Base-by-base conservation (phyloP, 2,329 filamentous ascomycete genomes). In the Colletotrichum godetiae region DNA sequence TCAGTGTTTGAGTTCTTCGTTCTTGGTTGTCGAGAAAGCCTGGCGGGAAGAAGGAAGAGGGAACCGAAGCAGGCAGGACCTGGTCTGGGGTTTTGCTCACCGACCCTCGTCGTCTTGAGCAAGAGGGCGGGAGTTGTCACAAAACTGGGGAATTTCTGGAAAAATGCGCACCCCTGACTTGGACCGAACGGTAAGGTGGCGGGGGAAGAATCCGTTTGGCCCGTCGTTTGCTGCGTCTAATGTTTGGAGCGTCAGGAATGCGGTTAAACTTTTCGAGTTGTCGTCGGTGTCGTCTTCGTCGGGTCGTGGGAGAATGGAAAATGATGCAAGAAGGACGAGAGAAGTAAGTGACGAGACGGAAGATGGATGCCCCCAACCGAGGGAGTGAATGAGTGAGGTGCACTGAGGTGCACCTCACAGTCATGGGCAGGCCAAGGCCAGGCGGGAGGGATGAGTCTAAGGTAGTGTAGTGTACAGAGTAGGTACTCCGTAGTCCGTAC, bases 41-140 rank as follows among this genome's bases (percentile, higher is more conserved):
- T 22, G 67, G 67, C 66, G 70, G 70, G 60, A 49, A 69, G 60
- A 49, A 69, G 59, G 55, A 31, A 49, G 19, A 49, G 55, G 46
- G 37, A 42, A 42, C 13, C 37, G 37, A 70, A 37, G 46, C 70
- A 66, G 70, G 70, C 70, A 57, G 35, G 12, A 73, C 70, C 70
- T 70, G 67, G 70, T 70, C 60, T 61, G 60, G 60, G 68, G 62
- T 10, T 37, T 42, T 42, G 60, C 65, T 73, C 70, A 73, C 70
- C 70, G 70, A 65, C 67, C 70, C 58, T 35, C 68, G 58, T 53
- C 58, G 46, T 59, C 22, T 66, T 63, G 19, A 61, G 66, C 60
- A 60, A 70, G 27, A 49, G 49, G 52, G 60, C 60, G 67, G 56
- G 67, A 70, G 67, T 61, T 57, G 67, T 65, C 49, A 59, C 46